These are phyloP conservation scores for Pisolithus thermaeus DNA, from an alignment of 1,284 basidiomycete species.

Conservation along the genomic window DNA sequence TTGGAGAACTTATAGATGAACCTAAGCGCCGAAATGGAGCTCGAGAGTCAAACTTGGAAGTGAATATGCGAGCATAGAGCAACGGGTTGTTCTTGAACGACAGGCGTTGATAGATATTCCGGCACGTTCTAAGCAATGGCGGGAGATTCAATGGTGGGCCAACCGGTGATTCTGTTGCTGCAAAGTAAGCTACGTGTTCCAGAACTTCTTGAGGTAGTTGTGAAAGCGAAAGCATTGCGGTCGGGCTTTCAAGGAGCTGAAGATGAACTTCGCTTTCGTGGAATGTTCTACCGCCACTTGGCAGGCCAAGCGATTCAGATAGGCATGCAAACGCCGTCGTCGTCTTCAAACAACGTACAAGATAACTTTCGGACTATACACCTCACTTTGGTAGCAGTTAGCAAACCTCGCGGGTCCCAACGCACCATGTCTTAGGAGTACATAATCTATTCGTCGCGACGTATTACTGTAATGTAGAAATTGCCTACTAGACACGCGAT, in stretches of 20 bases:
- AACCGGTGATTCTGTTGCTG: conserved; percentile 42
- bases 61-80: conserved; percentile 69
- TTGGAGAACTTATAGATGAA: conserved; percentile 32
- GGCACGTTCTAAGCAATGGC: conserved; percentile 52
- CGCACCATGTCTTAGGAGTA: too few relatives aligned
- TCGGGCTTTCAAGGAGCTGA: neutral
- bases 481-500: too few relatives aligned
- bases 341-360: too few relatives aligned
- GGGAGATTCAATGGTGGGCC: conserved; percentile 49
- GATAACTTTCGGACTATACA: too few relatives aligned
- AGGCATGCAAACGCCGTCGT: too few relatives aligned
- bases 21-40: conserved; percentile 54
- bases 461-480: too few relatives aligned
- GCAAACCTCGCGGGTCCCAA: too few relatives aligned
- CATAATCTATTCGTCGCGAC: too few relatives aligned
- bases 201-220: conserved; percentile 65
- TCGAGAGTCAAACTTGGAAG: conserved; percentile 58
- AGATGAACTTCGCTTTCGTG: too few relatives aligned
- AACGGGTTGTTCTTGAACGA: conserved; percentile 46
- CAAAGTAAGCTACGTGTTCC: conserved; percentile 58
- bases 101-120: conserved; percentile 42
- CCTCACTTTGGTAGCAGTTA: too few relatives aligned
- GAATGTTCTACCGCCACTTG: too few relatives aligned
- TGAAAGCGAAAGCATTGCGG: conserved; percentile 13
- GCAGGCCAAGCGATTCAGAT: too few relatives aligned